Percentiles rank a stretch among this genome's conserved stretches.
phyloP scores from a whole-genome alignment of 169 alveolate genomes.

The Plasmodium gonderi region DNA sequence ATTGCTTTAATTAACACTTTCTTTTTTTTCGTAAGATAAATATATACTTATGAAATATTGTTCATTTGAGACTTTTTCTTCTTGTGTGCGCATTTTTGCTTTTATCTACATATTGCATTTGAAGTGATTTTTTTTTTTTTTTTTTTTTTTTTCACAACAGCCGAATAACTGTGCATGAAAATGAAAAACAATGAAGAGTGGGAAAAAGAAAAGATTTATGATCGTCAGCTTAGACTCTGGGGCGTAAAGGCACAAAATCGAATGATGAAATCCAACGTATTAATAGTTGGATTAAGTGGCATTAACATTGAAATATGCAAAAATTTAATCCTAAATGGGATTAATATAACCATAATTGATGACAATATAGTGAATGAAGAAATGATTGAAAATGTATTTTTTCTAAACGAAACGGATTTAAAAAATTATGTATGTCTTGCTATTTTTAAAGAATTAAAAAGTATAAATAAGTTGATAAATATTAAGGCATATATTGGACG shows the following conservation, averaged over 20 bases:
- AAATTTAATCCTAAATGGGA: constrained; percentile 55
- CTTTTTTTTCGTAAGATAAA: background rate
- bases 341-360: constrained; percentile 75
- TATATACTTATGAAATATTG: background rate
- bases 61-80: background rate
- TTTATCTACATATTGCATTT: background rate
- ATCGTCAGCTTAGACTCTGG: constrained; percentile 86
- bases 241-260: constrained; percentile 84
- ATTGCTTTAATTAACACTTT: no score
- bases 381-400: constrained; percentile 77
- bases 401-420: constrained; percentile 63
- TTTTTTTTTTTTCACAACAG: background rate
- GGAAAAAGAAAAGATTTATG: constrained; percentile 76
- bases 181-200: constrained; percentile 50
- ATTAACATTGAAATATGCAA: constrained; percentile 61
- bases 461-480: constrained; percentile 67
- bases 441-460: constrained; percentile 63
- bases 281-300: constrained; percentile 58
- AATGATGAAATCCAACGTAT: constrained; percentile 41
- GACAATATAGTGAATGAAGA: constrained; percentile 83
- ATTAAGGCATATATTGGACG: constrained; percentile 67
- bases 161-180: background rate
- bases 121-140: background rate
- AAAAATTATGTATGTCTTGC: constrained; percentile 27
- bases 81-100: background rate